These are phyloP conservation scores for Trichoderma simmonsii DNA, from an alignment of 2,329 filamentous ascomycete species.

Conservation along the genomic window DNA sequence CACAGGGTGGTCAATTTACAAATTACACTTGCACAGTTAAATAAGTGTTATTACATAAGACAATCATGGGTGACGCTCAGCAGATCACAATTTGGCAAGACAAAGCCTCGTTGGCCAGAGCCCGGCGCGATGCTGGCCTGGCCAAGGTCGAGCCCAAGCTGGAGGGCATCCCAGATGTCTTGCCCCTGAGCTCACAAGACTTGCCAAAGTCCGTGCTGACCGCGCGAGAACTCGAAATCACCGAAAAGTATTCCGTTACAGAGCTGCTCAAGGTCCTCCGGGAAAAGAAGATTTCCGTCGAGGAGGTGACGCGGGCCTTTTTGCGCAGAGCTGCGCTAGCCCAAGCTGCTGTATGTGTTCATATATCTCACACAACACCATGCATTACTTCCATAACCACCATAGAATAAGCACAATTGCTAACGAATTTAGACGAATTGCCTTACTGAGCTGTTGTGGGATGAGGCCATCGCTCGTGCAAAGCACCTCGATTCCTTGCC, in stretches of 20 bases:
- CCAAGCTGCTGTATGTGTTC: slow-evolving; percentile 25
- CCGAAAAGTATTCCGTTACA: slow-evolving; percentile 11
- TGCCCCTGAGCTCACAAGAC: slow-evolving; percentile 12
- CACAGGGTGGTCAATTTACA: background rate
- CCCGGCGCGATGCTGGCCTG: background rate
- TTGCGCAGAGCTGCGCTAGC: slow-evolving; percentile 27
- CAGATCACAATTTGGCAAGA: background rate
- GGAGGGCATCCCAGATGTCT: slow-evolving; percentile 4
- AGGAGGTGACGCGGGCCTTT: slow-evolving; percentile 29
- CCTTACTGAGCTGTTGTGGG: slow-evolving; percentile 35
- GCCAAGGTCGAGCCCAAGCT: slow-evolving; percentile 13
- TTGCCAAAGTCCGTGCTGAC: slow-evolving; percentile 8
- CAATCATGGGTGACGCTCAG: slow-evolving; percentile 3
- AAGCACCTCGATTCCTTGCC: slow-evolving; percentile 33
- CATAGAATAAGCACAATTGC: background rate
- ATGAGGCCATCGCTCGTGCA: slow-evolving; percentile 34
- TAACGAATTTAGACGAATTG: slow-evolving; percentile 31
- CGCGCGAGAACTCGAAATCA: slow-evolving; percentile 7
- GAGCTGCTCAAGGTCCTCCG: background rate
- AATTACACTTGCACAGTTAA: background rate
- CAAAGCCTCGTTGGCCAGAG: background rate
- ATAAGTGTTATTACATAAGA: background rate
- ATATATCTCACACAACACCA: background rate
- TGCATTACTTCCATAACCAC: background rate
- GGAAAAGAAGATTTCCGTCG: slow-evolving; percentile 20